Evolutionary conservation across 345 rosid genomes (phyloP).

Genomic region (Cochlearia excelsa): DNA sequence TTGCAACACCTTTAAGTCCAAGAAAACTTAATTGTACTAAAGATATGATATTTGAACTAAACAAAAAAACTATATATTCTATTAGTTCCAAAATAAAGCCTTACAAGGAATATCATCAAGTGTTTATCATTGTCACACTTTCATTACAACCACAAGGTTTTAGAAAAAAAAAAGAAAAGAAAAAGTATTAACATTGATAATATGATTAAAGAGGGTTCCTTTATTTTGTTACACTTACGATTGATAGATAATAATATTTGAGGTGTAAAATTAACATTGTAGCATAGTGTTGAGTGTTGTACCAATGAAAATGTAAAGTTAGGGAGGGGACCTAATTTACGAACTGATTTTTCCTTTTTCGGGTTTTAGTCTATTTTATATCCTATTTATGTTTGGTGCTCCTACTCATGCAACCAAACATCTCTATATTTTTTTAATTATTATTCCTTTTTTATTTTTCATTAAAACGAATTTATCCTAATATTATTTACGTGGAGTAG

Average conservation of each 20-base stretch:
- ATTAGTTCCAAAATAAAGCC: conserved; percentile 17
- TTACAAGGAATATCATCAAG: conserved; percentile 18
- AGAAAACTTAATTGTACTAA: conserved; percentile 12
- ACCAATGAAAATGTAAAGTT: conserved; percentile 39
- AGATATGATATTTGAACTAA: neutral
- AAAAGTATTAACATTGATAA: conserved; percentile 21
- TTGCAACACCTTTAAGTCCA: neutral
- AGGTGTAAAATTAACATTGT: conserved; percentile 27
- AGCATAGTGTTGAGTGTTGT: conserved; percentile 29
- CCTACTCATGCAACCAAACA: conserved; percentile 37
- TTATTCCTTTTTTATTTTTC: neutral
- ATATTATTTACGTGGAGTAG: conserved; percentile 12
- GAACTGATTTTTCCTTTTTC: conserved; percentile 32
- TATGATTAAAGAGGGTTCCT: conserved; percentile 19
- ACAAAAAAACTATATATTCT: neutral
- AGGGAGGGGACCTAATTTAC: conserved; percentile 31
- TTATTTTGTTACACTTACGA: conserved; percentile 1
- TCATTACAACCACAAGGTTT: conserved; percentile 21
- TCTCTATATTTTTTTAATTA: conserved; percentile 23
- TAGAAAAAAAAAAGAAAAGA: neutral
- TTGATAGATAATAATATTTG: neutral
- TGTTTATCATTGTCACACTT: conserved; percentile 8
- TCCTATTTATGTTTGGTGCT: conserved; percentile 35
- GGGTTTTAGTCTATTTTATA: conserved; percentile 31
- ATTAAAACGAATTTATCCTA: neutral